A percentile compares a stretch with the other conserved stretches of the same genome.
phyloP scores from a whole-genome alignment of 2,329 filamentous ascomycete species.

The Trichophaea hybrida region DNA sequence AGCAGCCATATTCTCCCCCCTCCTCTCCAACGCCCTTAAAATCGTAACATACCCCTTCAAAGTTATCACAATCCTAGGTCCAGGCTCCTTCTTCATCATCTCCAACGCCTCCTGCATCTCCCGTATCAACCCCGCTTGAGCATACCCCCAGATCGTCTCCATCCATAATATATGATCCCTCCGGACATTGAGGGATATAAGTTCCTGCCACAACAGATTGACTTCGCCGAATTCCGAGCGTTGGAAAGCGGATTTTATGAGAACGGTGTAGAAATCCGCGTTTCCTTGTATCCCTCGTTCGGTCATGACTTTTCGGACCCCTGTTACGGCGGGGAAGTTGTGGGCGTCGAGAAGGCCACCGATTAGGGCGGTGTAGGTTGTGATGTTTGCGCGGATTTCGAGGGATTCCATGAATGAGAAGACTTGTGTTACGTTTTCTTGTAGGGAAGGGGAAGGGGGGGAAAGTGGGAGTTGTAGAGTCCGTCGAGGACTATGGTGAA shows the following conservation, averaged over 20 bases:
- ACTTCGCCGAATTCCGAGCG: constrained; percentile 44
- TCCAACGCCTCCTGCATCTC: constrained; percentile 8
- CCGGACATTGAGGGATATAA: constrained; percentile 29
- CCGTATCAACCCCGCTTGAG: constrained; percentile 26
- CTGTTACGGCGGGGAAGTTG: constrained; percentile 39
- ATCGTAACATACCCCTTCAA: constrained; percentile 20
- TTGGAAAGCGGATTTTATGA: constrained; percentile 53
- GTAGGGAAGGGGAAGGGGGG: background rate
- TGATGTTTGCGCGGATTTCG: constrained; percentile 45
- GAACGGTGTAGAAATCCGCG: constrained; percentile 58
- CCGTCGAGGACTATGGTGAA: constrained; percentile 58
- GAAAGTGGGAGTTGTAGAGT: constrained; percentile 32
- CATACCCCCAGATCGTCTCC: constrained; percentile 53
- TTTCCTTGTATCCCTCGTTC: constrained; percentile 40
- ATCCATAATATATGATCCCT: constrained; percentile 52
- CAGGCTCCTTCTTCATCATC: constrained; percentile 1
- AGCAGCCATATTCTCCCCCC: constrained; percentile 28
- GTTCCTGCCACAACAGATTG: constrained; percentile 43
- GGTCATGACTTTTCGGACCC: constrained; percentile 50
- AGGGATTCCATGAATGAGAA: constrained; percentile 44
- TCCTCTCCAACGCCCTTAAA: constrained; percentile 26
- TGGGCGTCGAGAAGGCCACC: constrained; percentile 43
- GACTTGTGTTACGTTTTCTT: constrained; percentile 37
- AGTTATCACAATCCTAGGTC: constrained; percentile 3
- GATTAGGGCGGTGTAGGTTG: constrained; percentile 56